Percentiles rank a stretch among this genome's conserved stretches.
Evolutionary conservation across 176 grass and related monocot species (phyloP).

Genomic region (Juncus inflexus): DNA sequence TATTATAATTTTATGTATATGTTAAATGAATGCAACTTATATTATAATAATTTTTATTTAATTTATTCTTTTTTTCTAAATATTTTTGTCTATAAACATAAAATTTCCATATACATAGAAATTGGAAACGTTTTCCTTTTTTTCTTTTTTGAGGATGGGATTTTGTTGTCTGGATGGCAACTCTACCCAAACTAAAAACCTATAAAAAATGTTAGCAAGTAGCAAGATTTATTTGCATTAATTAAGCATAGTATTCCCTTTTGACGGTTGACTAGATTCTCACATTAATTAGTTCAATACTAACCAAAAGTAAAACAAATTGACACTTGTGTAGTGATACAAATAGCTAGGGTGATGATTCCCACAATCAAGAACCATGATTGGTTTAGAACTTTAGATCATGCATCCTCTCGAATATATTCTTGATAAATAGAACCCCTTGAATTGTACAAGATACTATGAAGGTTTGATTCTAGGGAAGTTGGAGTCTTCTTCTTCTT

Average conservation of each 20-base stretch:
- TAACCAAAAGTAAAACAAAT: not conserved
- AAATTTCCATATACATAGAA: constrained; percentile 9
- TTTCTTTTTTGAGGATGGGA: too few relatives aligned
- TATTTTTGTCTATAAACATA: not conserved
- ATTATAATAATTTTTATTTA: too few relatives aligned
- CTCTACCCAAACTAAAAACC: too few relatives aligned
- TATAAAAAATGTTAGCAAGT: not conserved
- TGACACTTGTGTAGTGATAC: constrained; percentile 18
- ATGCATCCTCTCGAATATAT: not conserved
- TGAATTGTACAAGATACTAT: too few relatives aligned
- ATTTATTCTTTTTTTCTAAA: not conserved
- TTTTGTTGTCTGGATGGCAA: too few relatives aligned
- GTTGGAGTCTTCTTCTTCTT: not conserved
- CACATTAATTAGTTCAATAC: constrained; percentile 16
- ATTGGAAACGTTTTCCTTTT: not conserved
- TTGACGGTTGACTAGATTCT: constrained; percentile 31
- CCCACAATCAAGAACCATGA: constrained; percentile 24
- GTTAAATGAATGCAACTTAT: too few relatives aligned
- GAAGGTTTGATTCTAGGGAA: too few relatives aligned
- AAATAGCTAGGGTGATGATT: constrained; percentile 22
- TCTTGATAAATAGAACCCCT: too few relatives aligned
- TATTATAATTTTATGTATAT: too few relatives aligned
- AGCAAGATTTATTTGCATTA: constrained; percentile 4
- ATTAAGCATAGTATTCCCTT: constrained; percentile 27
- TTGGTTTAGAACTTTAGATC: constrained; percentile 4